Base-by-base conservation (phyloP, 148 eudicot species). In the Silene conica region DNA sequence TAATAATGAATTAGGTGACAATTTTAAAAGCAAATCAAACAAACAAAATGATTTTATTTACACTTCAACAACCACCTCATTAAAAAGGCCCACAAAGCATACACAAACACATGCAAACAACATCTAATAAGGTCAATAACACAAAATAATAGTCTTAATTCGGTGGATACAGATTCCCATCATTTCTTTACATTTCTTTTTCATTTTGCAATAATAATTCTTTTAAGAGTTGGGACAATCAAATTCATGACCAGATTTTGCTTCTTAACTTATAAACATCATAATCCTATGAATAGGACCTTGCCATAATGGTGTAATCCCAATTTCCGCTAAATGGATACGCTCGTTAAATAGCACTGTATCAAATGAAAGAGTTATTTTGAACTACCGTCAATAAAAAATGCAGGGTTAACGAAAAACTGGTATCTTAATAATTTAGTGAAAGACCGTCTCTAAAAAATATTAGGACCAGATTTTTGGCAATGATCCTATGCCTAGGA, bases 181-280 rank as follows among this genome's bases (percentile, higher is more conserved):
- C 34, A 50, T 34, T 59, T 74, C 63, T 31, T 73, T 52, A 60
- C 71, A 70, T 54, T 28, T 50, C 66, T 63, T 9, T 64, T 61
- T 11, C 62, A 1, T 23, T 41, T 54, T 20, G 22, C 21, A 65
- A 69, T 23, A 65, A 69, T 23, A 18, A 57, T 14, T 48, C 19
- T 62, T 63, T 31, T n/a, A n/a, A 31, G 12, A 19, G 60, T 57
- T 34, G 21, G 64, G 38, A 34, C 73, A 50, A 57, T 21, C 52
- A 18, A 58, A 73, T 73, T 22, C 59, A 73, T 31, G 63, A 68
- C 81, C 69, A 79, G n/a, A 79, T 69, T 74, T 55, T 72, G 72
- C 56, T 63, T 11, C 67, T 62, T 63, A 70, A 71, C 63, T 66
- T 74, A 70, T 19, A 41, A 79, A 79, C 82, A 79, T 79, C 78